Evolutionary conservation across 2,329 filamentous ascomycete species (phyloP).

Genomic region (Fusarium sp.): DNA sequence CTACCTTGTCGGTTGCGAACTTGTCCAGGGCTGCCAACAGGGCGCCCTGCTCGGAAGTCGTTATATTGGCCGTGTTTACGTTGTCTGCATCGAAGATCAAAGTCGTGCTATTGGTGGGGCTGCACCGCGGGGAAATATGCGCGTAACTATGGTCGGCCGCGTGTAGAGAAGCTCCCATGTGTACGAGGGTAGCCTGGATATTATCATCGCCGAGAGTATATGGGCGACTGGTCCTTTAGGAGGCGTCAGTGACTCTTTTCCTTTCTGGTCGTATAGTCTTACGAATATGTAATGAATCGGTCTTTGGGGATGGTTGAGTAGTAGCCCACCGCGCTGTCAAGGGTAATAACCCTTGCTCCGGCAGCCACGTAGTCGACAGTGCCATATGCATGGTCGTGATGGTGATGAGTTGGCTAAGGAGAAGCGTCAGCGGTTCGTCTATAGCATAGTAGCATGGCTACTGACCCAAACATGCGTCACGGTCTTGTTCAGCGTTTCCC

Average conservation of each 20-base stretch:
- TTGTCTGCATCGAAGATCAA: background rate
- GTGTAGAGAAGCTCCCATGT: background rate
- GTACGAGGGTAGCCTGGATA: background rate
- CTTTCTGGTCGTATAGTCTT: background rate
- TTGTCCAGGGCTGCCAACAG: background rate
- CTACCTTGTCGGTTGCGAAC: background rate
- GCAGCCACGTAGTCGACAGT: background rate
- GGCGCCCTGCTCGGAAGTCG: background rate
- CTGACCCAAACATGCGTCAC: background rate
- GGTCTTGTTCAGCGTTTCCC: background rate
- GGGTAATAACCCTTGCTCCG: background rate
- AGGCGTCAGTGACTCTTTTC: background rate
- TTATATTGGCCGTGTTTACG: background rate
- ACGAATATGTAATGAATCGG: background rate
- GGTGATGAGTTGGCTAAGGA: background rate
- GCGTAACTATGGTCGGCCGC: background rate
- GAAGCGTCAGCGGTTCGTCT: background rate
- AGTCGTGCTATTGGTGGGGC: background rate
- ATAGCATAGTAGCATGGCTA: background rate
- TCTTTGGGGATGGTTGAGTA: background rate
- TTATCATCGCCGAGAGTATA: background rate
- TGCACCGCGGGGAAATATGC: background rate
- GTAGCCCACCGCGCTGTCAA: background rate
- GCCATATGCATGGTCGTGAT: background rate
- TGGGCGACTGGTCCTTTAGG: background rate